Evolutionary conservation across 2,329 filamentous ascomycete genomes (phyloP), one percentile per base, ranked within the genome.

Genomic region (Sclerotinia sclerotiorum): DNA sequence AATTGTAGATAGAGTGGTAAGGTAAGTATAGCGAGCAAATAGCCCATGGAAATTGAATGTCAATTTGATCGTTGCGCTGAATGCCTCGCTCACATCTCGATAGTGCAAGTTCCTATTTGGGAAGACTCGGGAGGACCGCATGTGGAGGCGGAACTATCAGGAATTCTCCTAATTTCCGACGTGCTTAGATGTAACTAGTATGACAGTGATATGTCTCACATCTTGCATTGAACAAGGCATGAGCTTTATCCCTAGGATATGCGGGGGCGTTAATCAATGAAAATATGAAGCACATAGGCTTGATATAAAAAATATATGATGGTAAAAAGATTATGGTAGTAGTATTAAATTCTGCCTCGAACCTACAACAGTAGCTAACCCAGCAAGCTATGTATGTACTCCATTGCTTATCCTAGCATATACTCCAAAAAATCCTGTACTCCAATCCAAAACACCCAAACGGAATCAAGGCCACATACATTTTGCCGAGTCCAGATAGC

Each of bases 401-500:
- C 46, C 13, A 19, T 24, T 24, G 29, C 58, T 57, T 57, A 13
- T 32, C 49, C 51, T 57, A 65, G 27, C 32, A 61, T 67, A 27
- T 39, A 48, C 24, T 48, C 65, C 65, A 54, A 63, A n/a, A n/a
- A 4, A n/a, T 24, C 57, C 7, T 13, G 35, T 54, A 58, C 62
- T 58, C 54, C 61, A 49, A 48, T 13, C 3, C 29, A 42, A n/a
- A 39, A 7, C 3, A 44, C 42, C 15, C 21, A 15, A 39, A 62
- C 4, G 32, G 15, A 5, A 65, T 68, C n/a, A 68, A 56, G 66
- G n/a, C 66, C 66, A 68, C 66, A 68, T 65, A 44, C 66, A 68
- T 32, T 64, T 64, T 29, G 66, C 66, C 21, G 58, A 64, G 19
- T 68, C 58, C 27, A 68, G 29, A 68, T 68, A 68, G 10, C 60